phyloP scores from a whole-genome alignment of 345 rosid genomes.

The Eucalyptus virginea region DNA sequence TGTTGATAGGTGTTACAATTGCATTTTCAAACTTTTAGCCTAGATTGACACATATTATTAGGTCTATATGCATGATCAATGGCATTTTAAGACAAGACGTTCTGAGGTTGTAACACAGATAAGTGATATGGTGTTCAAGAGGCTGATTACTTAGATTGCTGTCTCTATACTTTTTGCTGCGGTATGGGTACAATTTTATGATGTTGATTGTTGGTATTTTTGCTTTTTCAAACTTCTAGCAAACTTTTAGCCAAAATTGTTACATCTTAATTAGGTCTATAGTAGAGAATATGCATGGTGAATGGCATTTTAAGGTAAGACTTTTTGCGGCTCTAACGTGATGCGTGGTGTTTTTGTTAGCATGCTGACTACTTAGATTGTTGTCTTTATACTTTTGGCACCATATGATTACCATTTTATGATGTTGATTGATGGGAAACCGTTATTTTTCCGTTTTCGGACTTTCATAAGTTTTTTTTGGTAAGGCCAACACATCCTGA shows the following conservation, averaged over 20 bases:
- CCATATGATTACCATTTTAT: not conserved
- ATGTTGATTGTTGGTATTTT: not conserved
- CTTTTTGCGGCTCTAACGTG: not conserved
- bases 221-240: not conserved
- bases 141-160: not conserved
- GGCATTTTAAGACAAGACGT: not conserved
- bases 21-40: not conserved
- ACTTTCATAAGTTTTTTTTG: not conserved
- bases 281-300: not conserved
- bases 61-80: not conserved
- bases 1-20: not conserved
- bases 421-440: not conserved
- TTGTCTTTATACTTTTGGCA: not conserved
- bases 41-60: not conserved
- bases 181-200: not conserved
- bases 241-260: not conserved
- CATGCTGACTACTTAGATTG: accelerated
- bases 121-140: not conserved
- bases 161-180: not conserved
- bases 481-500: not conserved
- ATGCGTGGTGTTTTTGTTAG: not conserved
- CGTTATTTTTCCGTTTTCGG: not conserved
- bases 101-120: not conserved
- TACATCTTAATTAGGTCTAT: not conserved
- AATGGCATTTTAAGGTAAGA: not conserved